Evolutionary conservation across 179 eudicot genomes (phyloP).

Genomic region (Camellia oleifera): DNA sequence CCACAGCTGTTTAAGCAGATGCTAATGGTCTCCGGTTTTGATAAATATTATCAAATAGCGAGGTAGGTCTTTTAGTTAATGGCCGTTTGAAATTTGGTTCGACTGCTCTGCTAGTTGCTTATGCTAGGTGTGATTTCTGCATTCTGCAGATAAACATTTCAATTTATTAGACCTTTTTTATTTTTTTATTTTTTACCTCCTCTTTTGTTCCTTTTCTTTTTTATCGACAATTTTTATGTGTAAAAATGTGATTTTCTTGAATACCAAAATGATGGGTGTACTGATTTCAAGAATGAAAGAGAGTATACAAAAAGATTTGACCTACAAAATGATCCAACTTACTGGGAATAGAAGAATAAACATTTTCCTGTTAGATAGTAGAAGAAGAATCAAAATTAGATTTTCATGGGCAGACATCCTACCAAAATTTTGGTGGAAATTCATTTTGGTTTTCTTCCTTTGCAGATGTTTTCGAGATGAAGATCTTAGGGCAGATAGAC

Average conservation of each 20-base stretch:
- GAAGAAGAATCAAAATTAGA: background rate
- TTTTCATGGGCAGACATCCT: background rate
- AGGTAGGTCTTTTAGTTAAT: conserved; percentile 39
- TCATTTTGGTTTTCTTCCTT: conserved; percentile 12
- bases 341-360: background rate
- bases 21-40: conserved; percentile 96
- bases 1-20: conserved; percentile 97
- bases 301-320: background rate
- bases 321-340: too few relatives aligned
- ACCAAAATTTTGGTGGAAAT: background rate
- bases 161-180: background rate
- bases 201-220: background rate
- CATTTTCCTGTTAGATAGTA: background rate
- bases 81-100: background rate
- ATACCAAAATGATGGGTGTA: background rate
- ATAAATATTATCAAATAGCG: conserved; percentile 93
- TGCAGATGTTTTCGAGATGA: conserved; percentile 93
- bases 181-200: background rate
- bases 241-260: background rate
- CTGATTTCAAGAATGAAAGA: background rate
- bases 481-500: conserved; percentile 97
- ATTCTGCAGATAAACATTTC: background rate
- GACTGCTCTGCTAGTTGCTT: background rate
- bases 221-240: background rate
- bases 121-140: background rate